Evolutionary conservation across 106 monocot species (phyloP).

Genomic region (Amphibolis antarctica): DNA sequence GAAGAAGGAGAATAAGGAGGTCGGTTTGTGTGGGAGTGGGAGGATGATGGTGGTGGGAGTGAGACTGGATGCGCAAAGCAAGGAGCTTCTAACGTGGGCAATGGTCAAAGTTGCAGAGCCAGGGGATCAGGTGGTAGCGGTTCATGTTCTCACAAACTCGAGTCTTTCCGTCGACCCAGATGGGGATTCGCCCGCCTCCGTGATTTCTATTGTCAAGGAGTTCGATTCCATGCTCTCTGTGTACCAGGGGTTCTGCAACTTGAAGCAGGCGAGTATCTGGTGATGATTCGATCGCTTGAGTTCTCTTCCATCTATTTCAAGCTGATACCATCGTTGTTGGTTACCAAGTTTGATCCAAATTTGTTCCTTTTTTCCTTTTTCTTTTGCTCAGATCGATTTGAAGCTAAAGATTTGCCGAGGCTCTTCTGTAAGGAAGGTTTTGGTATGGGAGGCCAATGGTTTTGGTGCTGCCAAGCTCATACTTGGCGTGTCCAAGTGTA

Average conservation of each 20-base stretch:
- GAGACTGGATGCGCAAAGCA: conserved; percentile 36
- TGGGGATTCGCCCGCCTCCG: conserved; percentile 13
- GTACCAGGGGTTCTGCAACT: conserved; percentile 62
- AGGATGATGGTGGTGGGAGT: conserved; percentile 41
- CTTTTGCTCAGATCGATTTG: conserved; percentile 28
- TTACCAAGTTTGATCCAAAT: not conserved
- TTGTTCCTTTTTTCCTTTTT: not conserved
- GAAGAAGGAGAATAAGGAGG: not conserved
- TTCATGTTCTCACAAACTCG: conserved; percentile 26
- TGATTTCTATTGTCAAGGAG: conserved; percentile 27
- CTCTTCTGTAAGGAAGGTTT: conserved; percentile 21
- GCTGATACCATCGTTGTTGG: not conserved
- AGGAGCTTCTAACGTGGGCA: conserved; percentile 54
- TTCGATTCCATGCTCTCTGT: conserved; percentile 45
- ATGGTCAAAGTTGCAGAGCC: conserved; percentile 48
- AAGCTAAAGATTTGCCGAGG: conserved; percentile 41
- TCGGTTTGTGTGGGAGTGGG: not conserved
- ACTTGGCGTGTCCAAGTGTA: conserved; percentile 23
- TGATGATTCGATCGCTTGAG: no score
- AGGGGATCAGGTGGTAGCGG: conserved; percentile 41
- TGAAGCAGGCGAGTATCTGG: conserved; percentile 35
- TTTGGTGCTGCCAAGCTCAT: conserved; percentile 24
- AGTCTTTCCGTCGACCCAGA: conserved; percentile 8
- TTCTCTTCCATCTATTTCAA: not conserved
- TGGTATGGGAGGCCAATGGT: conserved; percentile 24